A percentile compares a stretch with the other conserved stretches of the same genome.
Evolutionary conservation across 768 basidiomycete genomes (phyloP).

Genomic region (Boletellus emodensis): DNA sequence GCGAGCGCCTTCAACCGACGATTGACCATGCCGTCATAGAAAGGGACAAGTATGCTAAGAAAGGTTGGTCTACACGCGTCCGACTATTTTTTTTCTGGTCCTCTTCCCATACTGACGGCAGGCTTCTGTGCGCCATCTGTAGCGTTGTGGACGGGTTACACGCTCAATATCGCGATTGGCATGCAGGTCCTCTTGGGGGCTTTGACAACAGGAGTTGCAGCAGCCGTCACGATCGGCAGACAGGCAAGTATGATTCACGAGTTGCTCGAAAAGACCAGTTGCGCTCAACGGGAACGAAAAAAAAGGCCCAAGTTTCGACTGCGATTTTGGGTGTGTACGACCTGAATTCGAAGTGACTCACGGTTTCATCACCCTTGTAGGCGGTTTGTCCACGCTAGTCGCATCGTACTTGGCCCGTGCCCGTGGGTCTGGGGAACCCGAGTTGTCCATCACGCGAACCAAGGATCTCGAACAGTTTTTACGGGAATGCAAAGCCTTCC

Average conservation of each 20-base stretch:
- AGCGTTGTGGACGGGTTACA: constrained; percentile 33
- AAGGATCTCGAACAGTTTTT: constrained; percentile 66
- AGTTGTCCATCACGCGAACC: constrained; percentile 49
- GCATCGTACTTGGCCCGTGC: constrained; percentile 71
- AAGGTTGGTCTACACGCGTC: constrained; percentile 33
- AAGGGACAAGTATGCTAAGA: constrained; percentile 42
- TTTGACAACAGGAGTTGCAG: constrained; percentile 62
- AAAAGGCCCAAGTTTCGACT: constrained; percentile 36
- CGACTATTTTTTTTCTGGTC: neutral
- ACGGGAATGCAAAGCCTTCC: constrained; percentile 55
- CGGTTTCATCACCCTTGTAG: constrained; percentile 25
- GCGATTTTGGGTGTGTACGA: constrained; percentile 36
- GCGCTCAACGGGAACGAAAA: neutral
- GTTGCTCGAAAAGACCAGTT: too few relatives aligned
- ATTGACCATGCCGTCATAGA: constrained; percentile 44
- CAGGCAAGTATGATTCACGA: constrained; percentile 32
- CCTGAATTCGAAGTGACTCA: neutral
- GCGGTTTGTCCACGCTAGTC: constrained; percentile 63
- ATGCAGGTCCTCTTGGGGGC: constrained; percentile 63
- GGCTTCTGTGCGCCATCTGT: neutral
- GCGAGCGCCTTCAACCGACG: constrained; percentile 53
- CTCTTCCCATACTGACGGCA: constrained; percentile 11
- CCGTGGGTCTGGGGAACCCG: constrained; percentile 68
- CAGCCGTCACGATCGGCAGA: constrained; percentile 37
- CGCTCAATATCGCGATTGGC: constrained; percentile 50